Base-by-base conservation (phyloP, 176 grass and related monocot genomes). In the Elaeis guineensis region DNA sequence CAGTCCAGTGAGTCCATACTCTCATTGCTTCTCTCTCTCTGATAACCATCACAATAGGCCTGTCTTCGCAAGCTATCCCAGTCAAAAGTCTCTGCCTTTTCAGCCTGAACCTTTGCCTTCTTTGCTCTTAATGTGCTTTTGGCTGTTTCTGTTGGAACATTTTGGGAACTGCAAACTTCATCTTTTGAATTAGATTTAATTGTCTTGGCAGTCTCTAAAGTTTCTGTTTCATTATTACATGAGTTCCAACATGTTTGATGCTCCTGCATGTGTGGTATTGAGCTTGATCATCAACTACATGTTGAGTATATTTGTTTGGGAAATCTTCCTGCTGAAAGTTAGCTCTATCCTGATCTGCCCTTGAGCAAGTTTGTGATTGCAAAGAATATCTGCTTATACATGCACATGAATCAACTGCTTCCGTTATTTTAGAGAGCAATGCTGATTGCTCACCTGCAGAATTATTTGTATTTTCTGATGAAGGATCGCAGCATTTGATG, bases 1-100 rank as follows among this genome's bases (percentile, higher is more conserved):
- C 93, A 98, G 69, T 92, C 84, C 51, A 90, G 50, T 54, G 81
- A 87, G 60, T 98, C 82, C 63, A 66, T 62, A 77, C 75, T 85
- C 58, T 82, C 84, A 55, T 17, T 49, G 54, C 29, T 78, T 77
- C 73, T 79, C 79, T 83, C 82, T 71, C 79, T 89, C 72, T 50
- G 63, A 21, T 72, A 63, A 23, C 60, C 55, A 9, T 76, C 69
- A 6, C 9, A 21, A 71, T 16, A 62, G 61, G 49, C 57, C 18
- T 53, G 21, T 62, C 64, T 82, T 48, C 93, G 79, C 53, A 89
- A 72, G 61, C 51, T 82, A 56, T 98, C 93, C 93, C 93, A 98
- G 55, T 89, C 93, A 69, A 76, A 76, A 53, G 66, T 77, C 17
- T 82, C 79, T 4, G 21, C 52, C 61, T 71, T 84, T 80, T 75